Evolutionary conservation across 75 land plant genomes (phyloP).

Genomic region (Sequoia sempervirens): DNA sequence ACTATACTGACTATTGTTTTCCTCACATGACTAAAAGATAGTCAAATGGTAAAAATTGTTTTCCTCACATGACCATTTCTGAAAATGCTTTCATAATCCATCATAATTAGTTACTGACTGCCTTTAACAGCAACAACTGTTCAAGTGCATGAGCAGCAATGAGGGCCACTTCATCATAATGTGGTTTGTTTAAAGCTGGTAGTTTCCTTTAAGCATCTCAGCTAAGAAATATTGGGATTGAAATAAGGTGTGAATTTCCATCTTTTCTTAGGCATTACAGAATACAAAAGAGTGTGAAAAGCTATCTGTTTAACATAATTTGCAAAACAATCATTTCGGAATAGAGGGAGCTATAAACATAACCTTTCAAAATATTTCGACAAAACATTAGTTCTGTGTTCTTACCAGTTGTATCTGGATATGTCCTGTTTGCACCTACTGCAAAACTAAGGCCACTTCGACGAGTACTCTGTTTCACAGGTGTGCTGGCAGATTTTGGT

Average conservation of each 20-base stretch:
- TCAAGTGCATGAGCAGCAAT: neutral
- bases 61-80: neutral
- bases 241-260: neutral
- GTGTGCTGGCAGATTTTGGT: conserved; percentile 11
- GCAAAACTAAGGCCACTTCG: conserved; percentile 87
- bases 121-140: neutral
- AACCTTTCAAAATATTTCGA: neutral
- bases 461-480: conserved; percentile 19
- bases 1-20: too few species aligned
- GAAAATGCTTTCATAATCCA: neutral
- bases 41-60: neutral
- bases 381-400: neutral
- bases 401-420: conserved; percentile 26
- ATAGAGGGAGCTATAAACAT: neutral
- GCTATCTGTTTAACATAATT: neutral
- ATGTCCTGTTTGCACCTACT: conserved; percentile 35
- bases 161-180: neutral
- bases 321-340: neutral
- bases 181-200: neutral
- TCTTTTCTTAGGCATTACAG: neutral
- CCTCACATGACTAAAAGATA: neutral
- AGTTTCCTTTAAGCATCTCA: neutral
- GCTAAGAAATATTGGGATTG: neutral
- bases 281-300: neutral
- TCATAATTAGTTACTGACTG: neutral